Conservation (phyloP, 345 rosid genomes). For the Acer saccharum region DNA sequence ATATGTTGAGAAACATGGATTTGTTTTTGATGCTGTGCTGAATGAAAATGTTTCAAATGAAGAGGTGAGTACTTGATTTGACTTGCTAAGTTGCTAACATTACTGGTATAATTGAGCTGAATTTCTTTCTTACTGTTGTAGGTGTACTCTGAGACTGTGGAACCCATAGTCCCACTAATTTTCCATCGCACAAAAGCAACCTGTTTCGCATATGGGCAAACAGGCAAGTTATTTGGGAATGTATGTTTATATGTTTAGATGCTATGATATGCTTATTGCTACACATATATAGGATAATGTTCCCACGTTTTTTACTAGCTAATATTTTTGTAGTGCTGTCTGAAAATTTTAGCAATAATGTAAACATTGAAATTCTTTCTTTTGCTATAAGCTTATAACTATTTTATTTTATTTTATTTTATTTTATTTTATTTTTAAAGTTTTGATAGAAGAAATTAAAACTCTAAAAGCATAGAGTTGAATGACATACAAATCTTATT, state of each 20-base stretch:
- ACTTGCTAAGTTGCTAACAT: not conserved
- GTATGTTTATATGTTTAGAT: not conserved
- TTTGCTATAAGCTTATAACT: not conserved
- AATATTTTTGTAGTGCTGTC: not conserved
- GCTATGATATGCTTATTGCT: not conserved
- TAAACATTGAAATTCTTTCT: not conserved
- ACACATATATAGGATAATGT: not conserved
- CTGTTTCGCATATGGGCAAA: conserved; percentile 68
- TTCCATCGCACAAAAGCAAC: conserved; percentile 63
- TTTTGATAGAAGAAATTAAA: not conserved
- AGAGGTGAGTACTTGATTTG: conserved; percentile 36
- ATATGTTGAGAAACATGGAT: conserved; percentile 65
- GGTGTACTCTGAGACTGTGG: conserved; percentile 61
- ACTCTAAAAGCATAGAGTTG: not conserved
- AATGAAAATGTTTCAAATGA: conserved; percentile 55
- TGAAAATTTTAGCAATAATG: not conserved
- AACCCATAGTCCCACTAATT: conserved; percentile 57
- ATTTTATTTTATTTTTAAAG: too few relatives aligned
- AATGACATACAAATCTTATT: not conserved
- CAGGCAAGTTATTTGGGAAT: conserved; percentile 37
- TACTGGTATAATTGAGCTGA: not conserved
- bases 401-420: too few relatives aligned
- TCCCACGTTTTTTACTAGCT: not conserved
- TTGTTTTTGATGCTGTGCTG: conserved; percentile 59
- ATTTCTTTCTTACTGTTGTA: conserved; percentile 17